A percentile compares a stretch with the other conserved stretches of the same genome.
phyloP scores from a whole-genome alignment of 2,329 filamentous ascomycete genomes.

The Fusarium globosum region DNA sequence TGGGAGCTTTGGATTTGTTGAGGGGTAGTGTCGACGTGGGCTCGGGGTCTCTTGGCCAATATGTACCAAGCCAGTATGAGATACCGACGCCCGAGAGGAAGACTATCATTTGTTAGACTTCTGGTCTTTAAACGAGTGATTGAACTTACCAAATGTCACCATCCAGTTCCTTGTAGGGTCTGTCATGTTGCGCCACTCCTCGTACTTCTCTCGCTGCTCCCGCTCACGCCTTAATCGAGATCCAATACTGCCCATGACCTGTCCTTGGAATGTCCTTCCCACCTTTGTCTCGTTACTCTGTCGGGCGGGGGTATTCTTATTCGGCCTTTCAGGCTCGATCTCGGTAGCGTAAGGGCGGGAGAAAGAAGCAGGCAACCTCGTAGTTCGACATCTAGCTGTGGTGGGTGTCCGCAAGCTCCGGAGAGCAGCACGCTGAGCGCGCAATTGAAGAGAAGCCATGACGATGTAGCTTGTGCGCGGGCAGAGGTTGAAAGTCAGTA shows the following conservation, averaged over 20 bases:
- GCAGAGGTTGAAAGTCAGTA: constrained; percentile 22
- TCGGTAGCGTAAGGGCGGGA: constrained; percentile 51
- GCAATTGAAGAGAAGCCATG: constrained; percentile 50
- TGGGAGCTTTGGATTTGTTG: constrained; percentile 59
- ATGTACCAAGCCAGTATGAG: constrained; percentile 70
- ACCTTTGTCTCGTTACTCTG: constrained; percentile 53
- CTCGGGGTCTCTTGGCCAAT: constrained; percentile 62
- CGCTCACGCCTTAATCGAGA: constrained; percentile 66
- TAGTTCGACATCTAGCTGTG: constrained; percentile 28
- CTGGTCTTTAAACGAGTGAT: not conserved
- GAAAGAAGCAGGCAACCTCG: constrained; percentile 23
- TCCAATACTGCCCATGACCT: constrained; percentile 69
- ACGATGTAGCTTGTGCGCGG: not conserved
- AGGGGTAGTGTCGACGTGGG: constrained; percentile 70
- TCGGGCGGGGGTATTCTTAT: constrained; percentile 42
- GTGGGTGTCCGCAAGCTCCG: constrained; percentile 43
- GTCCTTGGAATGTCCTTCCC: constrained; percentile 64
- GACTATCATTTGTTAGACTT: constrained; percentile 51
- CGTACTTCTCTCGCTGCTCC: constrained; percentile 63
- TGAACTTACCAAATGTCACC: constrained; percentile 63
- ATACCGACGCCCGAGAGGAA: constrained; percentile 62
- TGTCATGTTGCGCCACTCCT: constrained; percentile 54
- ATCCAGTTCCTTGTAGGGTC: constrained; percentile 61
- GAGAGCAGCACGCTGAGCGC: constrained; percentile 47
- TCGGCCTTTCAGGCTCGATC: constrained; percentile 51